Percentiles rank a stretch among this genome's conserved stretches.
Evolutionary conservation across 2,329 filamentous ascomycete species (phyloP).

Genomic region (Furcasterigmium sp.): DNA sequence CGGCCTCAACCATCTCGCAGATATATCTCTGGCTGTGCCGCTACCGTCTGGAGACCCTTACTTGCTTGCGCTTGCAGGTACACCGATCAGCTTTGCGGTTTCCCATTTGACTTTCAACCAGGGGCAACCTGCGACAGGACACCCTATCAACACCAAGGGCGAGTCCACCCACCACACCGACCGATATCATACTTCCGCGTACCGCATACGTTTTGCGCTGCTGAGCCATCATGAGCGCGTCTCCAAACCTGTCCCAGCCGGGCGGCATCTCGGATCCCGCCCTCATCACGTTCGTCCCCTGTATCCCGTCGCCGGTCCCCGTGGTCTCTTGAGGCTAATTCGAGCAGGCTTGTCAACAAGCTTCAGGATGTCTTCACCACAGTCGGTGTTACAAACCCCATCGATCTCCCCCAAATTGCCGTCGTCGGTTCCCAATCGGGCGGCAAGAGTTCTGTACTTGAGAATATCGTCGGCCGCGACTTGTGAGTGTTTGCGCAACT

Average conservation of each 20-base stretch:
- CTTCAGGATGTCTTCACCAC: slow-evolving; percentile 99
- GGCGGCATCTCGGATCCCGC: slow-evolving; percentile 63
- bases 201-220: not conserved
- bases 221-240: slow-evolving; percentile 8
- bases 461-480: slow-evolving; percentile 97
- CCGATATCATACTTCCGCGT: not conserved
- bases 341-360: slow-evolving; percentile 82
- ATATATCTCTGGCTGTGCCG: not conserved
- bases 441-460: slow-evolving; percentile 97
- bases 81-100: too few species aligned
- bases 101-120: too few species aligned
- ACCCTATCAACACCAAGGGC: slow-evolving; percentile 6
- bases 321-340: slow-evolving; percentile 18
- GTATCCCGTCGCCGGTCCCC: slow-evolving; percentile 14
- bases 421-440: slow-evolving; percentile 98
- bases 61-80: slow-evolving; percentile 8
- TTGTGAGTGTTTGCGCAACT: slow-evolving; percentile 63
- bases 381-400: slow-evolving; percentile 97
- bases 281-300: slow-evolving; percentile 53
- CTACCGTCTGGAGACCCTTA: slow-evolving; percentile 3
- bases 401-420: slow-evolving; percentile 96
- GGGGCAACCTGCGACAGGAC: slow-evolving; percentile 11
- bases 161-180: slow-evolving; percentile 2
- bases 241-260: slow-evolving; percentile 6
- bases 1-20: not conserved